Evolutionary conservation across 2,329 filamentous ascomycete species (phyloP).

Genomic region (Aspergillus neotritici): DNA sequence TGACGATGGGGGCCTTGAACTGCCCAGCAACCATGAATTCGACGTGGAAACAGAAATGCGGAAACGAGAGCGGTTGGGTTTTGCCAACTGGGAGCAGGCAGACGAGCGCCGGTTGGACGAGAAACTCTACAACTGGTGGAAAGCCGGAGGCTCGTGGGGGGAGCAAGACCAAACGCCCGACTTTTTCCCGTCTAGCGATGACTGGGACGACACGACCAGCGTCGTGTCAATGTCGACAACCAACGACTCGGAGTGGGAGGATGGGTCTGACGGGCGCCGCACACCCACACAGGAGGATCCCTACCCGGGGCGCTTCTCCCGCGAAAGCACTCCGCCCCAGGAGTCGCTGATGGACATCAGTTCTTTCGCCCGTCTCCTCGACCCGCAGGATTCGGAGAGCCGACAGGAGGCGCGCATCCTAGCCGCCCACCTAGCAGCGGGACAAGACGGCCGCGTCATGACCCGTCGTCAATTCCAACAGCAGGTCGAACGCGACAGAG

Average conservation of each 20-base stretch:
- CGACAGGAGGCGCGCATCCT: conserved; percentile 75
- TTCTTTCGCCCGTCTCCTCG: conserved; percentile 72
- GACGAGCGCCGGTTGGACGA: conserved; percentile 65
- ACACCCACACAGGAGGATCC: conserved; percentile 69
- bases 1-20: conserved; percentile 48
- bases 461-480: conserved; percentile 74
- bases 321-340: conserved; percentile 48
- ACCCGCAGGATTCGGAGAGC: conserved; percentile 72
- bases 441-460: conserved; percentile 55
- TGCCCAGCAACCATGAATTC: conserved; percentile 58
- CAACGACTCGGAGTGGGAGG: conserved; percentile 46
- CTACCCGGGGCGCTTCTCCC: conserved; percentile 44
- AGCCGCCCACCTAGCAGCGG: conserved; percentile 67
- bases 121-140: conserved; percentile 79
- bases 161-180: conserved; percentile 74
- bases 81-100: conserved; percentile 37
- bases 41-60: conserved; percentile 80
- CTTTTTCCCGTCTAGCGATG: conserved; percentile 55
- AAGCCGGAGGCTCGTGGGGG: conserved; percentile 77
- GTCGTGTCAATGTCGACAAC: conserved; percentile 62
- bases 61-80: conserved; percentile 49
- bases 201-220: conserved; percentile 71
- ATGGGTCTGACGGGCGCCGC: conserved; percentile 47
- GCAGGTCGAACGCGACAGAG: conserved; percentile 62
- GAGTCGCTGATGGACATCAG: conserved; percentile 61